phyloP scores from a whole-genome alignment of 2,329 filamentous ascomycete genomes.

The Colletotrichum melonis region DNA sequence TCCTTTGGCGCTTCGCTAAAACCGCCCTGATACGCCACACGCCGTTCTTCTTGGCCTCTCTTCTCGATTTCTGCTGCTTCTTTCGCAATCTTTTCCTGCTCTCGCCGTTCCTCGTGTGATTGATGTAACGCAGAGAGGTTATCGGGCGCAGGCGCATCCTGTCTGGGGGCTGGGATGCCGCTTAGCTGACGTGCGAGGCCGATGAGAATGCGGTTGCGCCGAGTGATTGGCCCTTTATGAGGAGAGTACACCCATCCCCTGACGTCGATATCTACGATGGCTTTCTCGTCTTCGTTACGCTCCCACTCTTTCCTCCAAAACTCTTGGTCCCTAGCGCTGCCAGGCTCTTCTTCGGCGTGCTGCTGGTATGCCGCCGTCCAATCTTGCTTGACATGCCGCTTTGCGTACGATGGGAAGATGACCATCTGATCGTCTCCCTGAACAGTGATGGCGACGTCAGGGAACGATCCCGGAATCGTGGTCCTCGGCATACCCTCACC shows the following conservation, averaged over 20 bases:
- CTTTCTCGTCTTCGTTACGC: constrained; percentile 81
- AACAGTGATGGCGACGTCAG: constrained; percentile 83
- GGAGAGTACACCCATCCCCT: constrained; percentile 95
- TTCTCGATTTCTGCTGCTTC: constrained; percentile 83
- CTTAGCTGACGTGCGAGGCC: constrained; percentile 89
- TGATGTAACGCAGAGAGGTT: constrained; percentile 44
- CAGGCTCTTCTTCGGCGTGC: constrained; percentile 48
- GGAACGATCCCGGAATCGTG: constrained; percentile 80
- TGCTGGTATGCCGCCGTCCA: constrained; percentile 46
- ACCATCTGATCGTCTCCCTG: constrained; percentile 92
- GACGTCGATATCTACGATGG: constrained; percentile 93
- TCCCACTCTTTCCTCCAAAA: constrained; percentile 87
- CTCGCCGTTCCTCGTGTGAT: constrained; percentile 61
- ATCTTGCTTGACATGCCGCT: constrained; percentile 71
- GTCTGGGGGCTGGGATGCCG: constrained; percentile 79
- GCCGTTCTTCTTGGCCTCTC: constrained; percentile 77
- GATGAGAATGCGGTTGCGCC: constrained; percentile 88
- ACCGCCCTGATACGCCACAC: constrained; percentile 74
- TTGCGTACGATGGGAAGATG: constrained; percentile 92
- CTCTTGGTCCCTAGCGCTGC: constrained; percentile 70
- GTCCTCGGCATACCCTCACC: constrained; percentile 47
- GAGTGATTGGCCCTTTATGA: constrained; percentile 83
- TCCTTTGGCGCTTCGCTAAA: constrained; percentile 76
- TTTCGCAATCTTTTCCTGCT: constrained; percentile 74
- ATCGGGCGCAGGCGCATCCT: constrained; percentile 39